Evolutionary conservation across 2,329 filamentous ascomycete genomes (phyloP).

Genomic region (Camptophora hylomeconis): DNA sequence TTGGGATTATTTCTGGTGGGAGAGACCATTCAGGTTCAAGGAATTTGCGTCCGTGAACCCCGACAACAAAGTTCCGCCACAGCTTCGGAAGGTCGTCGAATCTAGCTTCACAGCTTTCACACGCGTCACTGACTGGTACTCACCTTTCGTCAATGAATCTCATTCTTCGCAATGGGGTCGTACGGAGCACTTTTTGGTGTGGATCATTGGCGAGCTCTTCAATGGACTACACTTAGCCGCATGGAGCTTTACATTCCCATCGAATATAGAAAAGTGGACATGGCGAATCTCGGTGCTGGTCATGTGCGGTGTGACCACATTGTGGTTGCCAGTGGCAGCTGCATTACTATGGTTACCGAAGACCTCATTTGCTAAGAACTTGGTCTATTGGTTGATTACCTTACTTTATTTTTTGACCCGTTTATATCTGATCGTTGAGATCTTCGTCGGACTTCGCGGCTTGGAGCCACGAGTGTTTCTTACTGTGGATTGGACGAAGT

Average conservation of each 20-base stretch:
- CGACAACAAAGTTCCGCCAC: neutral
- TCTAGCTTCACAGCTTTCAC: neutral
- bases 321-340: neutral
- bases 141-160: neutral
- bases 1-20: constrained; percentile 1
- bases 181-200: constrained; percentile 1
- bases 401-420: constrained; percentile 1
- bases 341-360: neutral
- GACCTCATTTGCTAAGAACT: neutral
- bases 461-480: constrained; percentile 1
- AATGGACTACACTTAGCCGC: constrained; percentile 1
- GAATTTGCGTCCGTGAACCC: neutral
- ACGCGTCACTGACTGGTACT: neutral
- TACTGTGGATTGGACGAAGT: constrained; percentile 2
- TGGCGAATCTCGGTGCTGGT: neutral
- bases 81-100: constrained; percentile 1
- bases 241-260: neutral
- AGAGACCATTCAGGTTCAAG: constrained; percentile 1
- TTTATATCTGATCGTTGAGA: neutral
- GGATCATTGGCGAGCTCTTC: constrained; percentile 1
- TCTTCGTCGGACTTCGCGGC: constrained; percentile 1
- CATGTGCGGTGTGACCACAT: constrained; percentile 1
- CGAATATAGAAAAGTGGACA: neutral
- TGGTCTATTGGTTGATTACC: constrained; percentile 1
- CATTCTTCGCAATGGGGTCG: constrained; percentile 1